Evolutionary conservation across 495 filamentous ascomycete species (phyloP).

Genomic region (Massariosphaeria phaeospora): DNA sequence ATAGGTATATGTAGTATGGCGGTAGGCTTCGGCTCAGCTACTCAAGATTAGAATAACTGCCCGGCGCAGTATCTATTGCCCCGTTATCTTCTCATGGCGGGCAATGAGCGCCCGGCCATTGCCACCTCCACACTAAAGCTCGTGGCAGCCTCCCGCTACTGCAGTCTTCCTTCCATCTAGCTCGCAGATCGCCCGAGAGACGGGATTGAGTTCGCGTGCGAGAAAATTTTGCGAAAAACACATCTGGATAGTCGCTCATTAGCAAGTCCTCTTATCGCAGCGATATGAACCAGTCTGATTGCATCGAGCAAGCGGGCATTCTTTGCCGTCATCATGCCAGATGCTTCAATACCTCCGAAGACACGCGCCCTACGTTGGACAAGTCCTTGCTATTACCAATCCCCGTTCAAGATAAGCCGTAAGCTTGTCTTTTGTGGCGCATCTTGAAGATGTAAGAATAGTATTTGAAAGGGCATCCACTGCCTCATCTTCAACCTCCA

Average conservation of each 20-base stretch:
- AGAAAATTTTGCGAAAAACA: not conserved
- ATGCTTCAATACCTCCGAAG: not conserved
- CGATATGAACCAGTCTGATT: not conserved
- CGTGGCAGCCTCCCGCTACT: too few relatives aligned
- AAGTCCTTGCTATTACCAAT: constrained; percentile 1
- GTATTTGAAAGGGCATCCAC: not conserved
- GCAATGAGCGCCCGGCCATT: too few relatives aligned
- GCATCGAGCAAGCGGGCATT: not conserved
- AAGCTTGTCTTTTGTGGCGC: not conserved
- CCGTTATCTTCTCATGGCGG: too few relatives aligned
- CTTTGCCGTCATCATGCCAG: not conserved
- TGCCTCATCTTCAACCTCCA: not conserved
- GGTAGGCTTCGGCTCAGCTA: too few relatives aligned
- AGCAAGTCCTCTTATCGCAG: not conserved
- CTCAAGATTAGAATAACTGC: too few relatives aligned
- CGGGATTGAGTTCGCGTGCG: not conserved
- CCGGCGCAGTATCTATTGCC: too few relatives aligned
- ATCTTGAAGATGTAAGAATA: not conserved
- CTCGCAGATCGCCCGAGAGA: not conserved
- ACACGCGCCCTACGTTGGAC: not conserved
- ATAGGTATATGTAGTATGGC: too few relatives aligned
- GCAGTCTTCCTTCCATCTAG: too few relatives aligned
- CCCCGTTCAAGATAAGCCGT: not conserved
- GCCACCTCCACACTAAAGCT: too few relatives aligned
- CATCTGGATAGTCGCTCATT: not conserved